These are phyloP conservation scores for Scalesia atractyloides DNA, from an alignment of 129 eudicot species.

Conservation along the genomic window DNA sequence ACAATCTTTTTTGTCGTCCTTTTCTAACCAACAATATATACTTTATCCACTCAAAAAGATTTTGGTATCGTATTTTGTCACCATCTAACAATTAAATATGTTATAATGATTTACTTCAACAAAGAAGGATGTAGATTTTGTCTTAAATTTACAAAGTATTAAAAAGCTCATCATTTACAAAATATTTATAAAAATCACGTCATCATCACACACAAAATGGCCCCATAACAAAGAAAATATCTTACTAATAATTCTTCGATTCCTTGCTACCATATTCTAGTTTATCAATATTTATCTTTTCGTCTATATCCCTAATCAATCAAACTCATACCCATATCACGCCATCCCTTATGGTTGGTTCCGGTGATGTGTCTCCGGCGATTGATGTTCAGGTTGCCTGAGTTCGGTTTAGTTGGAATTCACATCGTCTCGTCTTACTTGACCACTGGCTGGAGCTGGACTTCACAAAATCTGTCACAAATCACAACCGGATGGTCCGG, in stretches of 20 bases:
- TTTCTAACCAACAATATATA: background rate
- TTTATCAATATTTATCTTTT: background rate
- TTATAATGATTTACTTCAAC: background rate
- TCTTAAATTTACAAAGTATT: background rate
- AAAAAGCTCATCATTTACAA: background rate
- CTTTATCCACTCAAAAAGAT: slow-evolving; percentile 1
- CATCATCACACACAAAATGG: background rate
- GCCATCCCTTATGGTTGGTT: slow-evolving; percentile 11
- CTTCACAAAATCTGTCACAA: slow-evolving; percentile 39
- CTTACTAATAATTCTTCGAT: slow-evolving; percentile 1
- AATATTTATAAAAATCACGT: background rate
- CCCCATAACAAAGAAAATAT: slow-evolving; percentile 12
- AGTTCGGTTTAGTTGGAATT: slow-evolving; percentile 32
- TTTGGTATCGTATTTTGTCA: slow-evolving; percentile 1
- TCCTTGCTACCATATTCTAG: background rate
- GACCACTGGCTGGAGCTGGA: slow-evolving; percentile 37
- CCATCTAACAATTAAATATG: background rate
- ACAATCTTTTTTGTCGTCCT: slow-evolving; percentile 3
- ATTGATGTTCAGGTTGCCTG: slow-evolving; percentile 52
- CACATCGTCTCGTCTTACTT: slow-evolving; percentile 33
- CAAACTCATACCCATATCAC: background rate
- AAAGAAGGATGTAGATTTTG: background rate
- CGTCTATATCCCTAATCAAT: background rate
- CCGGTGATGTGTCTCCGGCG: slow-evolving; percentile 37
- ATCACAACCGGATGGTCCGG: slow-evolving; percentile 37